Evolutionary conservation across 805 yeast species (phyloP).

Genomic region (Babjeviella inositovora): DNA sequence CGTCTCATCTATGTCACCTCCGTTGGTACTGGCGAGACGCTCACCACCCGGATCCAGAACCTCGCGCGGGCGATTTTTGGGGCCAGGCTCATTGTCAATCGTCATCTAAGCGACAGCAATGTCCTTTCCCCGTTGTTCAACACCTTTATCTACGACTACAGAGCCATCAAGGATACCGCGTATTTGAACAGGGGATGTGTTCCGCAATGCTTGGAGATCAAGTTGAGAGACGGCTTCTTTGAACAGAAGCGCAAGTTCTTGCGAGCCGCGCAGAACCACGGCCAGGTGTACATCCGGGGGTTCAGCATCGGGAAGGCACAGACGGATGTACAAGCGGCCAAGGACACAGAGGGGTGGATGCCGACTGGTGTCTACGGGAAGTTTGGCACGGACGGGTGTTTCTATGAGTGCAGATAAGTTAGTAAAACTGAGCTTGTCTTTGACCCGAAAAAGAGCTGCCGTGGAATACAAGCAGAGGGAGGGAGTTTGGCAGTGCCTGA

Average conservation of each 20-base stretch:
- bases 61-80: constrained; percentile 25
- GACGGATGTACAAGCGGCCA: constrained; percentile 7
- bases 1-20: too few relatives aligned
- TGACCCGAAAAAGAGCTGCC: too few relatives aligned
- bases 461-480: too few relatives aligned
- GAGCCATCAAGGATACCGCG: constrained; percentile 20
- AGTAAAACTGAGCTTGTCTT: too few relatives aligned
- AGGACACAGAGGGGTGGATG: constrained; percentile 20
- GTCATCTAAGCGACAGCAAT: too few relatives aligned
- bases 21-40: neutral
- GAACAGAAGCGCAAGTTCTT: neutral
- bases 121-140: constrained; percentile 42
- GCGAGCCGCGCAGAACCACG: constrained; percentile 22
- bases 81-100: constrained; percentile 37
- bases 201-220: constrained; percentile 43
- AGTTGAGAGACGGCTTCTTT: constrained; percentile 24
- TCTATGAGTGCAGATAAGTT: constrained; percentile 23
- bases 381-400: constrained; percentile 63
- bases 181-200: constrained; percentile 37
- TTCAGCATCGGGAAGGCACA: constrained; percentile 44
- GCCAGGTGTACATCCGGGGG: constrained; percentile 43
- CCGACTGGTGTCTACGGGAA: constrained; percentile 31
- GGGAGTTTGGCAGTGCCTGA: too few relatives aligned
- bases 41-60: constrained; percentile 15
- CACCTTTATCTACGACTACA: constrained; percentile 47